Evolutionary conservation across 2,329 filamentous ascomycete genomes (phyloP).

Genomic region (Nemania bipapillata): DNA sequence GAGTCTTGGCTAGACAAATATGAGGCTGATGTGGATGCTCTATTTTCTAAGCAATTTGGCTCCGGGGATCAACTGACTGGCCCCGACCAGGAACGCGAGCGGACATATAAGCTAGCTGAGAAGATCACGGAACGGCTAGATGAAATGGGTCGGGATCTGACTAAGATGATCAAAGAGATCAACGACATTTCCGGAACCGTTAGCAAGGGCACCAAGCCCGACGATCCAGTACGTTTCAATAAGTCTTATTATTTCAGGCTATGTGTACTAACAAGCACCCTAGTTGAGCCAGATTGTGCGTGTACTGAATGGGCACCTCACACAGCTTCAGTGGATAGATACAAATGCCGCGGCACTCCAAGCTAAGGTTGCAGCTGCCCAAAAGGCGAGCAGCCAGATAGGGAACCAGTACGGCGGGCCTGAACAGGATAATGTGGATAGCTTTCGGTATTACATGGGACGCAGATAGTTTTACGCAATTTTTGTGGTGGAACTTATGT

Average conservation of each 20-base stretch:
- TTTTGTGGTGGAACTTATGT: not conserved
- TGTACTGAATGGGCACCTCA: constrained; percentile 91
- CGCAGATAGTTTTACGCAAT: constrained; percentile 54
- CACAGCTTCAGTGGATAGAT: constrained; percentile 93
- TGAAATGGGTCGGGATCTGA: constrained; percentile 91
- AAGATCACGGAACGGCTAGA: constrained; percentile 89
- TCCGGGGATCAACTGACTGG: constrained; percentile 80
- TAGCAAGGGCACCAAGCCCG: constrained; percentile 87
- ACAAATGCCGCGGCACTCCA: constrained; percentile 82
- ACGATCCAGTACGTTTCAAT: constrained; percentile 74
- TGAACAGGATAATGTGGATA: constrained; percentile 80
- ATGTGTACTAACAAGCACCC: constrained; percentile 40
- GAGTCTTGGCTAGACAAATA: constrained; percentile 89
- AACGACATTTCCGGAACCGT: constrained; percentile 90
- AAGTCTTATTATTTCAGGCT: not conserved
- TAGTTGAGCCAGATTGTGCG: constrained; percentile 94
- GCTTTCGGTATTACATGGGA: constrained; percentile 88
- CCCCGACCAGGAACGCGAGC: constrained; percentile 93
- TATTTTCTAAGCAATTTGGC: constrained; percentile 84
- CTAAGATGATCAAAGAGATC: constrained; percentile 98
- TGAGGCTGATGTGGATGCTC: constrained; percentile 87
- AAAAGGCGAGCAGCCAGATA: constrained; percentile 77
- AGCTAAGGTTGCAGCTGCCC: constrained; percentile 81
- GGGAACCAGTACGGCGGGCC: constrained; percentile 67
- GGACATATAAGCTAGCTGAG: constrained; percentile 95